Evolutionary conservation across 495 filamentous ascomycete genomes (phyloP).

Genomic region (Articulospora tetracladia): DNA sequence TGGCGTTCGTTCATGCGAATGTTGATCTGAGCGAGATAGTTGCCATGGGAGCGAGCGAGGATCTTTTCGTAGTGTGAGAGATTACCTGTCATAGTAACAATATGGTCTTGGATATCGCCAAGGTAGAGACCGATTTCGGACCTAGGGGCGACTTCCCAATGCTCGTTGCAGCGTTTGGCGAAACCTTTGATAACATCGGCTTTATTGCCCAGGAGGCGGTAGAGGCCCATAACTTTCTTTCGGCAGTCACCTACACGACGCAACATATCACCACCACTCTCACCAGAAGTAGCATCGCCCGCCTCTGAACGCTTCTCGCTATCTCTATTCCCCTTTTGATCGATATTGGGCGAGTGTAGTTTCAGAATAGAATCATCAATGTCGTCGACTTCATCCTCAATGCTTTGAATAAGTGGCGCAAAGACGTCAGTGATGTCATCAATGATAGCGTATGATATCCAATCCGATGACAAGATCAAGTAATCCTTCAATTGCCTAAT

Average conservation of each 20-base stretch:
- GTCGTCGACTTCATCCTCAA: slow-evolving; percentile 84
- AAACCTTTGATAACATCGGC: slow-evolving; percentile 99
- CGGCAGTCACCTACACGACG: slow-evolving; percentile 86
- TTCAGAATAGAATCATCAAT: slow-evolving; percentile 81
- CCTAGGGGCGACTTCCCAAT: slow-evolving; percentile 93
- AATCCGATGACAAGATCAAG: slow-evolving; percentile 86
- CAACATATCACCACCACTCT: slow-evolving; percentile 76
- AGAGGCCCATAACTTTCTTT: slow-evolving; percentile 95
- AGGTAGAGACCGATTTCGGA: slow-evolving; percentile 94
- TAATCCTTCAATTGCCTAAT: slow-evolving; percentile 95
- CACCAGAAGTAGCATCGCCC: slow-evolving; percentile 40
- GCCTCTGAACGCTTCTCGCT: slow-evolving; percentile 42
- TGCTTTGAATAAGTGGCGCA: slow-evolving; percentile 80
- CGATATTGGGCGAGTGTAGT: slow-evolving; percentile 57
- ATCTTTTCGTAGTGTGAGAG: slow-evolving; percentile 94
- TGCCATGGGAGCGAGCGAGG: slow-evolving; percentile 85
- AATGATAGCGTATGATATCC: slow-evolving; percentile 97
- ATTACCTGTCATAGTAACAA: slow-evolving; percentile 96
- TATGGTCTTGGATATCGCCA: slow-evolving; percentile 98
- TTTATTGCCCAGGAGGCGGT: slow-evolving; percentile 91
- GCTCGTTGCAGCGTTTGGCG: slow-evolving; percentile 97
- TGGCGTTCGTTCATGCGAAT: slow-evolving; percentile 97
- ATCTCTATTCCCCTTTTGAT: slow-evolving; percentile 31
- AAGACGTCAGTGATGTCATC: slow-evolving; percentile 98
- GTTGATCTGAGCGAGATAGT: slow-evolving; percentile 90